Evolutionary conservation across 2,329 filamentous ascomycete species (phyloP).

Genomic region (Fusarium tanahbumbuense): DNA sequence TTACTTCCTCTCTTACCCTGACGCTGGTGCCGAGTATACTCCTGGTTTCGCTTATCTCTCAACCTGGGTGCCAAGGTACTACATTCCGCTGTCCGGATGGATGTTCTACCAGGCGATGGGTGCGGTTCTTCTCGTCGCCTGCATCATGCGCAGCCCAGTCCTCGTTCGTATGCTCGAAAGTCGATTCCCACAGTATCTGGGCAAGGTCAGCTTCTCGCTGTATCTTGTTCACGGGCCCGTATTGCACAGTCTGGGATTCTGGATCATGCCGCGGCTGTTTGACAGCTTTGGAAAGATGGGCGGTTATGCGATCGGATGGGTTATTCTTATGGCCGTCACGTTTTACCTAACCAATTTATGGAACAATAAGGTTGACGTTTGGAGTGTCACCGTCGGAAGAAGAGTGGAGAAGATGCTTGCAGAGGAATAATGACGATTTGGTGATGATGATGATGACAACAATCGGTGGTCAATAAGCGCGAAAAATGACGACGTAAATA

Average conservation of each 20-base stretch:
- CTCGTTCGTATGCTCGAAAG: conserved; percentile 49
- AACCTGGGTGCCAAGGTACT: conserved; percentile 52
- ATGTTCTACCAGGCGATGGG: conserved; percentile 56
- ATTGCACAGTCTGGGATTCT: conserved; percentile 69
- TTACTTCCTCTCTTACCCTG: conserved; percentile 55
- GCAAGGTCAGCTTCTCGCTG: conserved; percentile 56
- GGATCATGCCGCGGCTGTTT: conserved; percentile 61
- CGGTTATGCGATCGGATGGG: conserved; percentile 51
- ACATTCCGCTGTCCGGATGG: conserved; percentile 52
- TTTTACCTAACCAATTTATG: conserved; percentile 53
- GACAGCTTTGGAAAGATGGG: conserved; percentile 49
- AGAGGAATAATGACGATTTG: conserved; percentile 17
- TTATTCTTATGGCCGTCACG: conserved; percentile 47
- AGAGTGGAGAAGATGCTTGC: conserved; percentile 47
- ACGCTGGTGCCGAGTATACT: conserved; percentile 53
- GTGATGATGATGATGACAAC: not conserved
- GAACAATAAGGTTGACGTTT: conserved; percentile 52
- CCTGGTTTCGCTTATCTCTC: conserved; percentile 53
- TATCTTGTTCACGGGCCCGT: conserved; percentile 65
- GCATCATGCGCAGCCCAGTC: conserved; percentile 50
- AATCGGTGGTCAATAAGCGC: not conserved
- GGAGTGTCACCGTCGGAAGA: conserved; percentile 54
- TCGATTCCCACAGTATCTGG: conserved; percentile 52
- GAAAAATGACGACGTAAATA: not conserved
- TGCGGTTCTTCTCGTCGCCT: conserved; percentile 52